Conservation (phyloP, 164 flowering plant species). For the Warburgia ugandensis region DNA sequence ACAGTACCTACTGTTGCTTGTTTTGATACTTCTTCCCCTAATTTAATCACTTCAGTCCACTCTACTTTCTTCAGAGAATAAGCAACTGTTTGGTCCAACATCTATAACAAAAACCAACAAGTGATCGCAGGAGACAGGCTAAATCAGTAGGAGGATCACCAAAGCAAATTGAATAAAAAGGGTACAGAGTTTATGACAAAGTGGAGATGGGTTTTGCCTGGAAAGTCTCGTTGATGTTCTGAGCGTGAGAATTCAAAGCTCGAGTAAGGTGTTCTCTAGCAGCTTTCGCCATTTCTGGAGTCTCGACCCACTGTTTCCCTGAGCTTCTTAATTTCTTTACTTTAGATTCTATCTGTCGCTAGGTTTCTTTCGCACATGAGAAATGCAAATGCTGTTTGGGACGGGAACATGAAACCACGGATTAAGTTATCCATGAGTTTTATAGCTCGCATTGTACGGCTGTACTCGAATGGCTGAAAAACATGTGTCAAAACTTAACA, state of each 20-base stretch:
- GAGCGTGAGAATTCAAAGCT: slow-evolving; percentile 37
- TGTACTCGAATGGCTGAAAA: too few species aligned
- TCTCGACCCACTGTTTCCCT: background rate
- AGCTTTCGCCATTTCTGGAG: slow-evolving; percentile 39
- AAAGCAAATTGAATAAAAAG: background rate
- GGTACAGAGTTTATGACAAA: background rate
- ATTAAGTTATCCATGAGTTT: too few species aligned
- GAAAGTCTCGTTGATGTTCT: slow-evolving; percentile 67
- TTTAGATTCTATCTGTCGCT: too few species aligned
- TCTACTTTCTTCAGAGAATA: slow-evolving; percentile 50
- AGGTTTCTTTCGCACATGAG: background rate
- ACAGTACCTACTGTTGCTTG: slow-evolving; percentile 70
- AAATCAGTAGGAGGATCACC: background rate
- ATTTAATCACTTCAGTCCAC: slow-evolving; percentile 66
- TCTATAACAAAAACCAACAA: slow-evolving; percentile 23
- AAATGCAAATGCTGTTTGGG: too few species aligned
- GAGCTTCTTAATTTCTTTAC: background rate
- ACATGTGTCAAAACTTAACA: too few species aligned
- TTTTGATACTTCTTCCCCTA: slow-evolving; percentile 69
- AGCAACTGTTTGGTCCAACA: slow-evolving; percentile 46
- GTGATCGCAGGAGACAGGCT: background rate
- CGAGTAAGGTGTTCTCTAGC: slow-evolving; percentile 40
- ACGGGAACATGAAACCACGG: too few species aligned
- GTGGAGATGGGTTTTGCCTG: slow-evolving; percentile 34
- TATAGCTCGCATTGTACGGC: too few species aligned